Base-by-base conservation (phyloP, 1,284 basidiomycete species). In the Gomphus bonarii region DNA sequence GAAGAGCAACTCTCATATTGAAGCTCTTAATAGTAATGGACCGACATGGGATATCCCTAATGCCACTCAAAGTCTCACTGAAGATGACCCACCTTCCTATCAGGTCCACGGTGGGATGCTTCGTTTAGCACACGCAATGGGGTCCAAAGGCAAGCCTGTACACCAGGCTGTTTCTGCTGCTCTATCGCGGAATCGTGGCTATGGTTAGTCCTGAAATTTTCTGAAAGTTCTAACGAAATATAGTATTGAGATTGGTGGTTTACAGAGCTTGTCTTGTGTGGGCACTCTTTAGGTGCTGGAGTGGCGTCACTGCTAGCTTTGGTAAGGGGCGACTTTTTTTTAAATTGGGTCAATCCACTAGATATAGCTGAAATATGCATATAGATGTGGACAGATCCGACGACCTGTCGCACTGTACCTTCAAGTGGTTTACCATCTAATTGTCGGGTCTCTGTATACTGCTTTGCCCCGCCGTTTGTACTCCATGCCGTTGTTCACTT, bases 281-380 rank as follows among this genome's bases (percentile, higher is more conserved):
- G 93, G 1, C 93, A 95, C 67, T 91, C 88, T 66, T 75, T 95
- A 2, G 92, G 93, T 9, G 91, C 91, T 5, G 92, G 90, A 0
- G 88, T 94, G 0, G 87, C 86, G 10, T 77, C 82, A 1, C 71
- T 91, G 11, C 72, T 91, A n/a, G 87, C 82, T 38, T 69, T 92
- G 68, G 84, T 85, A 62, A 65, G 79, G 71, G 3, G 2, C 25
- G 25, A 25, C 47, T 18, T 40, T 31, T 35, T 36, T 12, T 51
- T 5, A 10, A n/a, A 16, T 35, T 28, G 35, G 18, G 4, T 40
- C 35, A 16, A 54, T 10, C 1, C 14, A 9, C 4, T 25, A 2
- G 30, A 16, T 12, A 20, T 16, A 6, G 11, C 22, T 36, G n/a
- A 31, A 30, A 22, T 36, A 16, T 51, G n/a, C 14, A 16, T 46